Percentiles rank a stretch among this genome's conserved stretches.
These are phyloP conservation scores for Aphanomyces stellatus DNA, from an alignment of 352 stramenopile genomes.

Conservation along the genomic window DNA sequence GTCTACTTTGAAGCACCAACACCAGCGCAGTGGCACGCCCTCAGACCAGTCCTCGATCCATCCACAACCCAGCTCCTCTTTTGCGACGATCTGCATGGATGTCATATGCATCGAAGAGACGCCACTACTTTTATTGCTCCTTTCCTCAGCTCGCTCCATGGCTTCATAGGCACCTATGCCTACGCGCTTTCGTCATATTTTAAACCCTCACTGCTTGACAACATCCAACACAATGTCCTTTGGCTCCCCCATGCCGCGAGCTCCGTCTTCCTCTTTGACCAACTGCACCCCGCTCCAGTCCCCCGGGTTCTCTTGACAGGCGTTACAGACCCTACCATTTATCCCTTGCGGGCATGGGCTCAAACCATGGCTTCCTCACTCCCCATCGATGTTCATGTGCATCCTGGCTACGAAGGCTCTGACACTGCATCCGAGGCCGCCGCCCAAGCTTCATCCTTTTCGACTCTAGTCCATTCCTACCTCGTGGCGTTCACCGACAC, in stretches of 20 bases:
- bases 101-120: not conserved
- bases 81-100: not conserved
- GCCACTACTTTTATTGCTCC: not conserved
- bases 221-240: conserved; percentile 50
- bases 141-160: conserved; percentile 20
- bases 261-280: conserved; percentile 45
- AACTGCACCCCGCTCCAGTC: conserved; percentile 64
- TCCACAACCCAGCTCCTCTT: not conserved
- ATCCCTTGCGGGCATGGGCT: conserved; percentile 65
- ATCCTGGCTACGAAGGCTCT: conserved; percentile 41
- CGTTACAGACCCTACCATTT: conserved; percentile 42
- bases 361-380: conserved; percentile 41
- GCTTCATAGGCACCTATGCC: conserved; percentile 62
- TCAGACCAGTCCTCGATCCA: not conserved
- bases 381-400: conserved; percentile 51
- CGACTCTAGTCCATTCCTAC: conserved; percentile 65
- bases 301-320: conserved; percentile 62
- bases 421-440: conserved; percentile 17
- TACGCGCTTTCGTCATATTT: conserved; percentile 79
- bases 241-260: conserved; percentile 64
- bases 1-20: not conserved
- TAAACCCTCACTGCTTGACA: no score
- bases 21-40: not conserved
- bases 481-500: conserved; percentile 63
- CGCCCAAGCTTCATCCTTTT: conserved; percentile 56